Conservation (phyloP, 495 filamentous ascomycete species). For the Talaromyces nanjingensis region DNA sequence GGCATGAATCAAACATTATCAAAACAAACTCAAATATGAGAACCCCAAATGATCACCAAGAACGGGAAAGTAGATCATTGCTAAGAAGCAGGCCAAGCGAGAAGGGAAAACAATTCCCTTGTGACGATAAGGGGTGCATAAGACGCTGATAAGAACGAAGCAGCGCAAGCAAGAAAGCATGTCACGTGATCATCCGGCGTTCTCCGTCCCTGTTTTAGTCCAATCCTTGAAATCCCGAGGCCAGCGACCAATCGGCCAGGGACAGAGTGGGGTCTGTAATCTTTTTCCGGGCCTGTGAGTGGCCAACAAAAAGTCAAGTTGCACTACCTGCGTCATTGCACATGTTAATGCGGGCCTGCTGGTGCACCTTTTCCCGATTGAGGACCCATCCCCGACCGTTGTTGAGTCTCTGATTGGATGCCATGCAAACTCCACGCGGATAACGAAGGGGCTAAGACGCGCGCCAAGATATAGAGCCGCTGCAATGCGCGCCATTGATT, state of each 20-base stretch:
- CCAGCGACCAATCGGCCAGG: not conserved
- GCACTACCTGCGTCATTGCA: not conserved
- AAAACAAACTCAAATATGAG: not conserved
- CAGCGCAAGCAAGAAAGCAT: not conserved
- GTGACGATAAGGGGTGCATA: not conserved
- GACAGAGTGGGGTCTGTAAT: not conserved
- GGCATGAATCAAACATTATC: not conserved
- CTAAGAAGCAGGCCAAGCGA: not conserved
- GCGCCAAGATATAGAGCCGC: not conserved
- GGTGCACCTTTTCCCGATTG: not conserved
- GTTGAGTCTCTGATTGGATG: not conserved
- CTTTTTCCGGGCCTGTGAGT: not conserved
- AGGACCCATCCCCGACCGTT: not conserved
- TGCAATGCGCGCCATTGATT: not conserved
- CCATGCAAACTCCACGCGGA: not conserved
- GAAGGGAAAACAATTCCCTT: not conserved
- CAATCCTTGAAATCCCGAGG: not conserved
- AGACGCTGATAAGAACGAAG: not conserved
- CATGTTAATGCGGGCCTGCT: not conserved
- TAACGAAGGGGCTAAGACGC: not conserved
- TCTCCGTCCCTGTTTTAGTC: not conserved
- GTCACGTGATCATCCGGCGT: not conserved
- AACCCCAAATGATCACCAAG: not conserved
- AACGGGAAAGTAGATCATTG: not conserved
- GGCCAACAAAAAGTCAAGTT: not conserved